Evolutionary conservation across 2,329 filamentous ascomycete genomes (phyloP), one percentile per base, ranked within the genome.

Genomic region (Ascochyta lentis): DNA sequence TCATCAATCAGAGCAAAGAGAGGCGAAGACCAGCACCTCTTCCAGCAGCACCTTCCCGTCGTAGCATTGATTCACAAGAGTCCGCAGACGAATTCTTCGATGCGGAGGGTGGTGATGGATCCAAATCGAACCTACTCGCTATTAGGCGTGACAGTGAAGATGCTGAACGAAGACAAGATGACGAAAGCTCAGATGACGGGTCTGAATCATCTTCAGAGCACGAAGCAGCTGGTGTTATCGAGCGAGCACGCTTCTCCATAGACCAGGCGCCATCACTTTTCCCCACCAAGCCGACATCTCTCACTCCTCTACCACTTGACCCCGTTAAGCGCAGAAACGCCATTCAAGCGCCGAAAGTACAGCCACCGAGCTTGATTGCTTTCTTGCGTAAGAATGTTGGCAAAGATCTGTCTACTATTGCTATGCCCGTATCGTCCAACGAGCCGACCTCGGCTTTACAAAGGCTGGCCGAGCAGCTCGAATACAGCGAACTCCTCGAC

Each of bases 351-450:
- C 87, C 93, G 6, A 92, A 88, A 26, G 87, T 92, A 13, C 80
- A 87, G 54, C 95, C 95, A 0, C 95, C 95, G 0, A 96, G 92
- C 73, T 80, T 99, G 49, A 96, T 99, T 63, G 91, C 91, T 0
- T 96, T 98, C 74, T 83, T 98, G 29, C 88, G 95, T 64, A 99
- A 98, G 77, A 99, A 99, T 66, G 95, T 98, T 9, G 95, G 95
- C 71, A 99, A 99, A 76, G 95, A 99, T 76, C 81, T 99, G 44
- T 96, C 92, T 57, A 96, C 92, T 3, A 96, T 99, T 63, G 93
- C 92, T 43, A 98, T 98, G 94, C 95, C 95, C 0, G 95, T 97
- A 1, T 96, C 94, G 4, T 89, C 94, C 23, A 99, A 99, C 75
- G 95, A 99, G 73, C 95, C 95, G 0, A 86, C 88, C 1, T 97